These are phyloP conservation scores for Geotrichum klebahnii DNA, from an alignment of 1,139 yeast genomes.

Conservation along the genomic window DNA sequence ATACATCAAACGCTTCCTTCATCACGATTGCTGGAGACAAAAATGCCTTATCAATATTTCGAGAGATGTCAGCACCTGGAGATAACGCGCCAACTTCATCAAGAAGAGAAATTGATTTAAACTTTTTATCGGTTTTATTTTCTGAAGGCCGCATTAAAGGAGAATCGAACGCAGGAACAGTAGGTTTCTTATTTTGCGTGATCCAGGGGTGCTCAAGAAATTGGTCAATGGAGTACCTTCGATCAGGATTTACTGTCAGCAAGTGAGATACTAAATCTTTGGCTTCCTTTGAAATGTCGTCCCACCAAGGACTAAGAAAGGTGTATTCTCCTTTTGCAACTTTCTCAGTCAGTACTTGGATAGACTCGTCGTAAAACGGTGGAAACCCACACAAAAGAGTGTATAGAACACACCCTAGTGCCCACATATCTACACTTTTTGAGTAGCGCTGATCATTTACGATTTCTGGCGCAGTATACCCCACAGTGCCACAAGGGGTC, in stretches of 20 bases:
- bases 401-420: slow-evolving; percentile 86
- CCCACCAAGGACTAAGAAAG: slow-evolving; percentile 95
- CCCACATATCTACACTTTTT: slow-evolving; percentile 94
- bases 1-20: slow-evolving; percentile 91
- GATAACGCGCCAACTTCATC: too few species aligned
- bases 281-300: slow-evolving; percentile 76
- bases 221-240: slow-evolving; percentile 73
- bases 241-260: slow-evolving; percentile 75
- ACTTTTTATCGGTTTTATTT: not conserved
- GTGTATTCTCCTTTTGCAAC: slow-evolving; percentile 80
- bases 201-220: slow-evolving; percentile 87
- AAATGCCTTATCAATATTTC: slow-evolving; percentile 29
- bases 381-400: slow-evolving; percentile 93
- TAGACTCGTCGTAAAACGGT: slow-evolving; percentile 88
- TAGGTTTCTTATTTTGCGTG: slow-evolving; percentile 34
- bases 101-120: too few species aligned
- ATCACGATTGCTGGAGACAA: slow-evolving; percentile 90
- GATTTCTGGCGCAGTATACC: slow-evolving; percentile 92
- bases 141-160: slow-evolving; percentile 12
- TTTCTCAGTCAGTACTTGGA: slow-evolving; percentile 72
- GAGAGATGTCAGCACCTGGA: too few species aligned
- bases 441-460: slow-evolving; percentile 82
- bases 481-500: slow-evolving; percentile 89
- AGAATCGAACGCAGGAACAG: slow-evolving; percentile 17
- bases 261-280: slow-evolving; percentile 71